Conservation (phyloP, 768 basidiomycete genomes). For the Boletus vermiculosoides region DNA sequence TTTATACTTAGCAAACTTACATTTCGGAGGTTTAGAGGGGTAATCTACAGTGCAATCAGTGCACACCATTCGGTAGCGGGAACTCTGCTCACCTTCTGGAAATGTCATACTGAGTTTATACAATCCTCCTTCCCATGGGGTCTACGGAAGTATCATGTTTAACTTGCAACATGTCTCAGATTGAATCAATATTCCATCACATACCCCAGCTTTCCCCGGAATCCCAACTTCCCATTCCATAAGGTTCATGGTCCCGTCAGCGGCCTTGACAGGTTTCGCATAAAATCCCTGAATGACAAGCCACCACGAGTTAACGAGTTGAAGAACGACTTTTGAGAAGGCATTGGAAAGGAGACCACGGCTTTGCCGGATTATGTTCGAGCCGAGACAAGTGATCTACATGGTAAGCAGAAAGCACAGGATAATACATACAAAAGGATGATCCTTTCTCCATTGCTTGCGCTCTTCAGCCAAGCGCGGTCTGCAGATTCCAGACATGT, state of each 20-base stretch:
- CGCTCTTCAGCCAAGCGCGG: conserved; percentile 93
- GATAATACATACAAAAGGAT: conserved; percentile 81
- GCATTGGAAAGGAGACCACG: not conserved
- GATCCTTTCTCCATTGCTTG: conserved; percentile 98
- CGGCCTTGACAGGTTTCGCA: conserved; percentile 85
- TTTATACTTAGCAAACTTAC: conserved; percentile 42
- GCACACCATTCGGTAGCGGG: not conserved
- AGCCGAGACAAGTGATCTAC: conserved; percentile 1
- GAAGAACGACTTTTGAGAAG: not conserved
- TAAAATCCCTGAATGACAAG: conserved; percentile 78
- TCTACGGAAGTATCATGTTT: conserved; percentile 48
- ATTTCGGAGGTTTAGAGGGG: conserved; percentile 94
- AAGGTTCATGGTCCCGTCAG: conserved; percentile 93
- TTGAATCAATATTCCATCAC: conserved; percentile 32
- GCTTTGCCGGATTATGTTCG: not conserved
- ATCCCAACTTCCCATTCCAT: conserved; percentile 99
- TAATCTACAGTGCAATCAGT: conserved; percentile 57
- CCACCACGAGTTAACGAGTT: conserved; percentile 3
- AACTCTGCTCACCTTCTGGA: conserved; percentile 73
- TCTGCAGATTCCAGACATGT: conserved; percentile 88
- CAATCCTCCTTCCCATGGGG: conserved; percentile 95
- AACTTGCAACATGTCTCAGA: conserved; percentile 10
- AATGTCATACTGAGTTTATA: conserved; percentile 94
- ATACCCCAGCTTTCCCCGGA: conserved; percentile 85
- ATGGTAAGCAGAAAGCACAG: not conserved